phyloP scores from a whole-genome alignment of 176 grass and related monocot species.

The Aegilops longissima region DNA sequence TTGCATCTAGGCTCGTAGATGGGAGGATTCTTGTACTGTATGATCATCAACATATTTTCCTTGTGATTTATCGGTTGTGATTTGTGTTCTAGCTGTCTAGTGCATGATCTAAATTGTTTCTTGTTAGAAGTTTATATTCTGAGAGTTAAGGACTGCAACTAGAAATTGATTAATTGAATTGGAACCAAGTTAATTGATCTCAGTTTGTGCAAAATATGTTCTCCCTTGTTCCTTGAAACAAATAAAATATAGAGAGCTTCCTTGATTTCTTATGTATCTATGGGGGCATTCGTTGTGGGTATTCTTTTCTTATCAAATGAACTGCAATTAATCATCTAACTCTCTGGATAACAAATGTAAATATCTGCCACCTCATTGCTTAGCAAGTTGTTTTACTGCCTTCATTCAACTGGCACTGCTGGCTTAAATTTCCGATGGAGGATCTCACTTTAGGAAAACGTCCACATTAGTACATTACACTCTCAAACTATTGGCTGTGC shows the following conservation, averaged over 20 bases:
- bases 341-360: not conserved
- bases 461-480: not conserved
- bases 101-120: not conserved
- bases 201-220: not conserved
- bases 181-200: not conserved
- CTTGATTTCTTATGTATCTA: not conserved
- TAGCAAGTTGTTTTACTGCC: constrained; percentile 1
- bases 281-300: not conserved
- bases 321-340: not conserved
- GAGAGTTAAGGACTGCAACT: not conserved
- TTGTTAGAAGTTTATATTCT: not conserved
- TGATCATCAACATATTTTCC: not conserved
- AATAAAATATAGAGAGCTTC: not conserved
- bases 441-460: not conserved
- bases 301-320: not conserved
- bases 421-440: not conserved
- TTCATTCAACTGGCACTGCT: not conserved
- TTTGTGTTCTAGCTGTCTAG: not conserved
- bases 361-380: not conserved
- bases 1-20: not conserved
- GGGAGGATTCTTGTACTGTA: not conserved
- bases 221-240: not conserved
- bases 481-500: not conserved
- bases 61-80: not conserved
- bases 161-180: not conserved